Base-by-base conservation (phyloP, 176 grass and related monocot species). In the Phyllostachys edulis region DNA sequence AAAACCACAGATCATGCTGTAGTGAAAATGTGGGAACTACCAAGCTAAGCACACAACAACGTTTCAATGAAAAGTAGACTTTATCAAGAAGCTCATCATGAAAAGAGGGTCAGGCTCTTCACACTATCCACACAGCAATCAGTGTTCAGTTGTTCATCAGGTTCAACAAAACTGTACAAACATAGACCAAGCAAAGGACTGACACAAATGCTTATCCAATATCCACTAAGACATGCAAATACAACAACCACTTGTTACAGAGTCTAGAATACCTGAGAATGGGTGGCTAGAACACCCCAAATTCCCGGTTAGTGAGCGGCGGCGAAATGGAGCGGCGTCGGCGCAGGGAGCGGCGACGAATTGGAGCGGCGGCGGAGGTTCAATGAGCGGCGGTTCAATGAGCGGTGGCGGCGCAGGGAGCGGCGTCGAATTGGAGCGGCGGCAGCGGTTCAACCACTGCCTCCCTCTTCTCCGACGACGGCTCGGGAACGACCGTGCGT, bases 171-270 rank as follows among this genome's bases (percentile, higher is more conserved):
- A 72, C 21, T 38, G 17, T 45, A 9, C 3, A 41, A 27, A 34
- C 0, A 6, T 27, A 63, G 37, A 79, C 0, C 29, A 29, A 29
- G 29, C 29, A 82, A 90, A 69, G 39, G 14, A 70, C 39, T 40
- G 39, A 36, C 5, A 9, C 15, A 32, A 56, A 77, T 56, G 1
- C 36, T 20, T n/a, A n/a, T n/a, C n/a, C n/a, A n/a, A n/a, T 73
- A 2, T 20, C 12, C 15, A 73, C 7, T 81, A 80, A 79, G 17
- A 34, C 21, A 80, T 45, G n/a, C 26, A 70, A 83, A 78, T 83
- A 68, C 17, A 60, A 38, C 29, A 54, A 29, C 51, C 8, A 55
- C 14, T 37, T 60, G 5, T 1, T 0, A 1, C 1, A 29, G 29
- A 29, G n/a, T n/a, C n/a, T n/a, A n/a, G n/a, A n/a, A n/a, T n/a